phyloP scores from a whole-genome alignment of 2,329 filamentous ascomycete genomes.

The Botrytis byssoidea region DNA sequence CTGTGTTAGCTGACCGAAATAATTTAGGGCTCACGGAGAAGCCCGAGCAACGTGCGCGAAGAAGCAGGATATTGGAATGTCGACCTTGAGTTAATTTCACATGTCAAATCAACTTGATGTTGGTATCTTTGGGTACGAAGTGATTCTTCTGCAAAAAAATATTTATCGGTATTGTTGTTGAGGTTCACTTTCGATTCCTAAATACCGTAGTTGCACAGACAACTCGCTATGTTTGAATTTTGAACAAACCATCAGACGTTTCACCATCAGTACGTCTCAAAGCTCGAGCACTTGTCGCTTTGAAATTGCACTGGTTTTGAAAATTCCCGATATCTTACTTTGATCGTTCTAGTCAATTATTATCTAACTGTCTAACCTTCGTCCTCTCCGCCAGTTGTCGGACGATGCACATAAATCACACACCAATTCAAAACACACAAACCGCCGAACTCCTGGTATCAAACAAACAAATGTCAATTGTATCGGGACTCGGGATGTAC shows the following conservation, averaged over 20 bases:
- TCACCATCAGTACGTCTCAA: neutral
- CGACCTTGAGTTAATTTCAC: neutral
- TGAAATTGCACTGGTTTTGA: neutral
- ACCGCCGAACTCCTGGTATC: neutral
- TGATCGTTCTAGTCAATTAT: neutral
- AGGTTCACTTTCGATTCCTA: neutral
- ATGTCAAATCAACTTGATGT: neutral
- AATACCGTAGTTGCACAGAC: neutral
- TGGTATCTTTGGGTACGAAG: neutral
- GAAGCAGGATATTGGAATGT: neutral
- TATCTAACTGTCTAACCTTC: neutral
- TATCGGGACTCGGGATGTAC: neutral
- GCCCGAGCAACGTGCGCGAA: neutral
- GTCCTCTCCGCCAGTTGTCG: neutral
- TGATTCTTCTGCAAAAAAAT: neutral
- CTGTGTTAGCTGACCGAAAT: constrained; percentile 2
- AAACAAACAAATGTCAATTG: neutral
- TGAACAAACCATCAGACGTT: neutral
- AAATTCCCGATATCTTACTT: neutral
- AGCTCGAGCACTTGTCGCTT: neutral
- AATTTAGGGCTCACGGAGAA: neutral
- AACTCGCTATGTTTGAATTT: neutral
- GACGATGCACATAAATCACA: neutral
- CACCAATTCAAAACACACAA: neutral
- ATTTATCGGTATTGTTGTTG: neutral